These are phyloP conservation scores for Penicillium dipodomyicola DNA, from an alignment of 495 filamentous ascomycete genomes.

Conservation along the genomic window DNA sequence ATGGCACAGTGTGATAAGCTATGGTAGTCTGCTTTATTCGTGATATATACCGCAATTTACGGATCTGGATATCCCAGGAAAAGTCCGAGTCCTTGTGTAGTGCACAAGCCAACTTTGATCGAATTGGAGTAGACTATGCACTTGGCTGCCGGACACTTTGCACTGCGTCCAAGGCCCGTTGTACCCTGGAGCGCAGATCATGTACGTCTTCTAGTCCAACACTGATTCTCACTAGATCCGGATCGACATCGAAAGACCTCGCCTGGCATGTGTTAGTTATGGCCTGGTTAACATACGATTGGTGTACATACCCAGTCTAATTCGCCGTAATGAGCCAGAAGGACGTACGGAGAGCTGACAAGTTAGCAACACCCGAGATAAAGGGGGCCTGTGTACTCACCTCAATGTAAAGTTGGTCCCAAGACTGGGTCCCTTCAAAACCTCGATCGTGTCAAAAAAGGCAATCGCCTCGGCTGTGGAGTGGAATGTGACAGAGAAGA, in stretches of 20 bases:
- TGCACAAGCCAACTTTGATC: conserved; percentile 2
- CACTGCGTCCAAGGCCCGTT: conserved; percentile 49
- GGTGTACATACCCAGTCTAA: conserved; percentile 70
- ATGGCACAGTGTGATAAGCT: conserved; percentile 9
- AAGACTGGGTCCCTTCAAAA: conserved; percentile 88
- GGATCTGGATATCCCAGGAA: conserved; percentile 20
- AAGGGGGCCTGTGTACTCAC: conserved; percentile 27
- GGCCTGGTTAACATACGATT: not conserved
- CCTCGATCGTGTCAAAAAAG: conserved; percentile 85
- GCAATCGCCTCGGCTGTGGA: conserved; percentile 64
- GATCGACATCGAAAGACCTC: conserved; percentile 71
- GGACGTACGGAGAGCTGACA: conserved; percentile 75
- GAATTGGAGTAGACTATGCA: conserved; percentile 2
- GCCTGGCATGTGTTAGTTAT: conserved; percentile 47
- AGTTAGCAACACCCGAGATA: conserved; percentile 2
- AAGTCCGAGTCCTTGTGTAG: not conserved
- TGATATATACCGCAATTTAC: conserved; percentile 16
- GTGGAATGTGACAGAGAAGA: conserved; percentile 80
- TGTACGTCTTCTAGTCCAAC: conserved; percentile 82
- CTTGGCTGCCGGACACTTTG: conserved; percentile 21
- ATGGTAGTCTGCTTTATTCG: conserved; percentile 5
- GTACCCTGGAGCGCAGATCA: conserved; percentile 52
- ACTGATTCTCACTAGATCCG: conserved; percentile 77
- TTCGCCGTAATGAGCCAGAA: conserved; percentile 90
- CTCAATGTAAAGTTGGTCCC: conserved; percentile 95